Evolutionary conservation across 306 rosid genomes (phyloP).

Genomic region (Prunus campanulata): DNA sequence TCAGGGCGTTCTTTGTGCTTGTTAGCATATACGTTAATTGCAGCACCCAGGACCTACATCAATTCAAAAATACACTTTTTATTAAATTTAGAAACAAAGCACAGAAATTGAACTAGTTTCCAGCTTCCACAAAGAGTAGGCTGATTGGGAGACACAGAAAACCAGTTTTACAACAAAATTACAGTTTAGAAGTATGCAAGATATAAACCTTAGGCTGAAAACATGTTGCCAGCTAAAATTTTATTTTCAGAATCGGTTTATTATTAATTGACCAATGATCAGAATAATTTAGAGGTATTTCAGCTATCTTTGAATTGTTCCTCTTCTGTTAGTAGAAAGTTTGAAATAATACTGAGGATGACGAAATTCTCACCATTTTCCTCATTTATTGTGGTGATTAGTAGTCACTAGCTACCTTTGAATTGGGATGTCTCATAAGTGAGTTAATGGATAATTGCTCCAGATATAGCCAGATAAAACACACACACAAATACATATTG

Average conservation of each 20-base stretch:
- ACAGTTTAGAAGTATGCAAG: background rate
- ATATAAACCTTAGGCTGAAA: background rate
- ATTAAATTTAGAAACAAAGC: background rate
- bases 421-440: no score
- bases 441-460: no score
- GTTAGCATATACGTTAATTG: slow-evolving; percentile 94
- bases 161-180: background rate
- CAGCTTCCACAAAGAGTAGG: background rate
- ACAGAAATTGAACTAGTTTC: background rate
- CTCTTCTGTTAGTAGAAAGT: background rate
- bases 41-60: slow-evolving; percentile 90
- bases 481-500: no score
- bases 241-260: background rate
- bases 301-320: background rate
- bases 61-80: slow-evolving; percentile 19
- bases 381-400: background rate
- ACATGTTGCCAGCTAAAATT: background rate
- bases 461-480: no score
- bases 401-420: no score
- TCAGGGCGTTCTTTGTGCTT: slow-evolving; percentile 98
- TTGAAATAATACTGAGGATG: background rate
- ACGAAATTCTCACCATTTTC: background rate
- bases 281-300: background rate
- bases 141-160: background rate
- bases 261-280: background rate